These are phyloP conservation scores for Xylariaceae sp. DNA, from an alignment of 2,329 filamentous ascomycete genomes.

Conservation along the genomic window DNA sequence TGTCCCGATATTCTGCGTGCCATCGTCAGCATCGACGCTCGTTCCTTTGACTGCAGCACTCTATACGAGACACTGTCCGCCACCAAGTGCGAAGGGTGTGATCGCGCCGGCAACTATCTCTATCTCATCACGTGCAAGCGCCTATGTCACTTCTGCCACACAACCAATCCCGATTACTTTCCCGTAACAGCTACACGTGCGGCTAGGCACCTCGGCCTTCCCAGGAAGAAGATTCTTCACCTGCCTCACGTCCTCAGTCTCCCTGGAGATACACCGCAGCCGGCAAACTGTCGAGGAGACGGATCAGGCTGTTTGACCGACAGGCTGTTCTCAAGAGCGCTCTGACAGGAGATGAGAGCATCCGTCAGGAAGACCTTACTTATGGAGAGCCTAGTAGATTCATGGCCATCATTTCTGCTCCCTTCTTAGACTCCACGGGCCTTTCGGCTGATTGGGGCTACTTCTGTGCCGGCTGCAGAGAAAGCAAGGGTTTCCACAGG, in stretches of 20 bases:
- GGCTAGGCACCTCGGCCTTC: not conserved
- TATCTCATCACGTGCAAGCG: conserved; percentile 5
- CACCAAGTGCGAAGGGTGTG: conserved; percentile 1
- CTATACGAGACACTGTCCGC: conserved; percentile 2
- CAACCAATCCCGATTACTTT: conserved; percentile 1
- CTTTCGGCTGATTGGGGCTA: conserved; percentile 4
- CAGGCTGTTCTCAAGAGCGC: not conserved
- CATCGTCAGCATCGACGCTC: conserved; percentile 6
- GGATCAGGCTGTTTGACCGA: conserved; percentile 3
- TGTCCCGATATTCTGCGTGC: conserved; percentile 5
- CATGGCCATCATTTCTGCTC: conserved; percentile 8
- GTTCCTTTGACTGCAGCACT: conserved; percentile 1
- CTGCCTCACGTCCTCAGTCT: conserved; percentile 1
- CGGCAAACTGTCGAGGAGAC: conserved; percentile 1
- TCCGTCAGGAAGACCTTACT: conserved; percentile 2
- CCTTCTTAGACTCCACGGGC: not conserved
- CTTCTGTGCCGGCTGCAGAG: conserved; percentile 5
- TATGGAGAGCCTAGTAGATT: conserved; percentile 3
- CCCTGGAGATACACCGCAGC: not conserved
- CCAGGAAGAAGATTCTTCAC: not conserved
- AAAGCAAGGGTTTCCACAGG: conserved; percentile 3
- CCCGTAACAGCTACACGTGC: not conserved
- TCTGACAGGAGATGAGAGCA: not conserved
- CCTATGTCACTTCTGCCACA: conserved; percentile 4
- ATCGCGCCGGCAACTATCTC: conserved; percentile 5